Conservation (phyloP, 768 basidiomycete species). For the Tricholoma matsutake region DNA sequence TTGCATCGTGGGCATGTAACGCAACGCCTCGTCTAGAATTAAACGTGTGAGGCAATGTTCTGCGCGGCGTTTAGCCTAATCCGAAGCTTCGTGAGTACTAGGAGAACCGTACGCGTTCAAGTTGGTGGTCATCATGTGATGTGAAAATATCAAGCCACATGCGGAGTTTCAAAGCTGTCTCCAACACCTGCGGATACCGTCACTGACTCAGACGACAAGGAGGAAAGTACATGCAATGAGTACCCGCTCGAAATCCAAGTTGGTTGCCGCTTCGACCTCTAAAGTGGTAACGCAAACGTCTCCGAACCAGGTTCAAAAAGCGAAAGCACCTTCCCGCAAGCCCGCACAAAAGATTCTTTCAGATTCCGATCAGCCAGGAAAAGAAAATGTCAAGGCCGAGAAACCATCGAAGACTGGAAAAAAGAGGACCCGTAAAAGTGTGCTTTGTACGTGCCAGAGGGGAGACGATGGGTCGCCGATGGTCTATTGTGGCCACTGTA, state of each 20-base stretch:
- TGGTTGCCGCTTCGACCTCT: slow-evolving; percentile 24
- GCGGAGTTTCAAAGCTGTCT: slow-evolving; percentile 2
- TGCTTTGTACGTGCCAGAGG: slow-evolving; percentile 62
- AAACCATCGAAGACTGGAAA: slow-evolving; percentile 8
- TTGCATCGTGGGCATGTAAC: neutral
- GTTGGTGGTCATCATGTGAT: slow-evolving; percentile 8
- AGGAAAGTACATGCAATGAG: slow-evolving; percentile 30
- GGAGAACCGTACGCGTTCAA: neutral
- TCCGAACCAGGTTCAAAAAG: slow-evolving; percentile 11
- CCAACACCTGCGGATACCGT: neutral
- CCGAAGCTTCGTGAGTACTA: neutral
- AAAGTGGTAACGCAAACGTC: slow-evolving; percentile 7
- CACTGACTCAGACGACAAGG: neutral
- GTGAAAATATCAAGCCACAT: slow-evolving; percentile 1
- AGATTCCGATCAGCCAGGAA: slow-evolving; percentile 18
- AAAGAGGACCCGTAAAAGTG: slow-evolving; percentile 13
- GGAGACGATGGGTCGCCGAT: slow-evolving; percentile 79
- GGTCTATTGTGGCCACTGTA: slow-evolving; percentile 71
- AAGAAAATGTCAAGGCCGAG: slow-evolving; percentile 23
- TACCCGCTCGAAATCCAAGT: slow-evolving; percentile 43
- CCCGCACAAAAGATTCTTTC: slow-evolving; percentile 7
- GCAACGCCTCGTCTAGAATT: neutral
- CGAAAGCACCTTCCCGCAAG: slow-evolving; percentile 11
- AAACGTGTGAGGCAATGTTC: neutral
- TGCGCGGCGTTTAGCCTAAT: neutral